A percentile compares a stretch with the other conserved stretches of the same genome.
Conservation (phyloP, 495 filamentous ascomycete genomes). For the Podospora australis region DNA sequence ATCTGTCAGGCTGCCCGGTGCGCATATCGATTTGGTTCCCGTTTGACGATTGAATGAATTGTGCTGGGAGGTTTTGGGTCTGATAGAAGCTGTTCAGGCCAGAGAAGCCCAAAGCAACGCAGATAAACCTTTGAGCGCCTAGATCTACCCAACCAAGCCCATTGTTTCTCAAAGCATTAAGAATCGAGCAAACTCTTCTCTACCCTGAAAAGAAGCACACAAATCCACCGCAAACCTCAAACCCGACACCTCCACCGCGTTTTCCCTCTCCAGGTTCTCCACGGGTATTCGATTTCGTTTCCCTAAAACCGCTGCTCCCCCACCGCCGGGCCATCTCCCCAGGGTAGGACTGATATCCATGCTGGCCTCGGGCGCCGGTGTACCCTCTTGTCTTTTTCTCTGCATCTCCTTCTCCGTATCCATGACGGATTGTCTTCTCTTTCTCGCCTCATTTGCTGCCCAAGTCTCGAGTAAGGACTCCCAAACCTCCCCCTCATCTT, state of each 20-base stretch:
- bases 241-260: conserved; percentile 14
- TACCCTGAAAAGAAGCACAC: background rate
- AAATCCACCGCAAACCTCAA: conserved; percentile 24
- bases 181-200: background rate
- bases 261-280: conserved; percentile 7
- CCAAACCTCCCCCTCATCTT: background rate
- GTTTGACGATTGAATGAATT: background rate
- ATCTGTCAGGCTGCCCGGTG: too few relatives aligned
- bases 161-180: conserved; percentile 11
- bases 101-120: background rate
- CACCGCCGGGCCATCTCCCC: conserved; percentile 13
- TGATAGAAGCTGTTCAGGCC: too few relatives aligned
- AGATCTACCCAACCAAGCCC: background rate
- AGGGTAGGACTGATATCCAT: conserved; percentile 24
- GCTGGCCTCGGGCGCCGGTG: conserved; percentile 11
- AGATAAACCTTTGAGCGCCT: background rate
- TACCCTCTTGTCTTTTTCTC: background rate
- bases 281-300: background rate
- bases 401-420: background rate
- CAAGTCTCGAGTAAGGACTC: background rate
- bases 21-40: background rate
- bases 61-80: background rate
- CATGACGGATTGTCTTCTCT: background rate
- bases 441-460: background rate
- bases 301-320: background rate